Percentiles rank a stretch among this genome's conserved stretches.
Evolutionary conservation across 768 basidiomycete species (phyloP).

Genomic region (Sporobolomyces roseus): DNA sequence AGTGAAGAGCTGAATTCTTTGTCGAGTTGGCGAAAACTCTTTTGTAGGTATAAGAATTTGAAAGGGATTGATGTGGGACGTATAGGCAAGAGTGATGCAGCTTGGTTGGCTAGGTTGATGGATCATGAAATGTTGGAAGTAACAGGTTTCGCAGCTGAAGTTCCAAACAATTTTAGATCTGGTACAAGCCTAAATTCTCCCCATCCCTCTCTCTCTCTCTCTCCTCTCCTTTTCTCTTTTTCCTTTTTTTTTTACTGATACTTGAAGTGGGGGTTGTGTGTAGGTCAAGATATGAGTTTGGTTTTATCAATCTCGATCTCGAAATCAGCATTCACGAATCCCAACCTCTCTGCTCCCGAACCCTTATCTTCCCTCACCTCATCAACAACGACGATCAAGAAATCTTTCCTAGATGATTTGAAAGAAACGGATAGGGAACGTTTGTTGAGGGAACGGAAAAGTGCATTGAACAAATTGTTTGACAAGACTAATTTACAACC

Average conservation of each 20-base stretch:
- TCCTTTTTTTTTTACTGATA: too few relatives aligned
- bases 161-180: conserved; percentile 13
- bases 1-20: too few relatives aligned
- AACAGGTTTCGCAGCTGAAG: conserved; percentile 12
- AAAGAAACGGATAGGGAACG: conserved; percentile 75
- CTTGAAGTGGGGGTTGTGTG: too few relatives aligned
- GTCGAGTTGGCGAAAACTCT: too few relatives aligned
- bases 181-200: too few relatives aligned
- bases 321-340: conserved; percentile 60
- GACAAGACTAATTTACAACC: conserved; percentile 69
- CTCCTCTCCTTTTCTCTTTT: too few relatives aligned
- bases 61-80: conserved; percentile 65
- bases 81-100: conserved; percentile 63
- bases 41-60: conserved; percentile 23
- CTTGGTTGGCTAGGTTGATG: conserved; percentile 69
- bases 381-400: conserved; percentile 21
- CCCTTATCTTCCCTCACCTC: conserved; percentile 1
- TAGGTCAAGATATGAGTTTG: conserved; percentile 72
- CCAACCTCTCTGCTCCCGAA: conserved; percentile 4
- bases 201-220: too few relatives aligned
- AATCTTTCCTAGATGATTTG: conserved; percentile 64
- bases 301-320: conserved; percentile 70
- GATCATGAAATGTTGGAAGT: conserved; percentile 53
- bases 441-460: conserved; percentile 72
- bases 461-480: conserved; percentile 68